Evolutionary conservation across 140 eudicot species (phyloP), one percentile per base, ranked within the genome.

Genomic region (Anethum foeniculum): DNA sequence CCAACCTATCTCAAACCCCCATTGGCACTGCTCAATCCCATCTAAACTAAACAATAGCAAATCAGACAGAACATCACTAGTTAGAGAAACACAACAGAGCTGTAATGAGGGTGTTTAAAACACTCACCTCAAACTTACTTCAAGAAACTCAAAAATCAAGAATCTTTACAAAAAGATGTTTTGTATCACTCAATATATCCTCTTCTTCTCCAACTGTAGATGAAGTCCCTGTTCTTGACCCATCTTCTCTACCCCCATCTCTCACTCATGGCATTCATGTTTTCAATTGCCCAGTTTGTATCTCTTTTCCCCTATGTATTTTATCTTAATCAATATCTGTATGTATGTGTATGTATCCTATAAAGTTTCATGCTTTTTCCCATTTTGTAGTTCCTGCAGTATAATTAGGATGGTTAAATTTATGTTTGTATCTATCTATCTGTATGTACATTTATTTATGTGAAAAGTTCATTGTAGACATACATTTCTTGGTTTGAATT

Each of bases 221-320:
- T 32, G 76, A 71, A 14, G 43, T 36, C 46, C 76, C 48, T 38
- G 10, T 46, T 41, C 34, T 83, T 84, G 78, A 68, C 34, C 74
- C 81, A 39, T 83, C 82, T 64, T 65, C 81, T 8, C 13, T 21
- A 21, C 13, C 90, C 38, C 38, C 38, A 34, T 34, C 38, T 15
- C 96, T 88, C 79, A 80, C 83, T 79, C 91, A 85, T 80, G 98
- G 98, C 78, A 82, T 93, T 86, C 98, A 93, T 34, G 94, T 89
- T 69, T 84, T 93, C 69, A 91, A 93, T 79, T 93, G 96, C 90
- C 94, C 94, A 38, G 94, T 93, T 85, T 85, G 82, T 56, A 44
- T 38, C 74, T 16, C 16, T 65, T 19, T 27, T 18, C 25, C 19
- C 18, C 30, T 14, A 10, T 65, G 21, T 14, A 6, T 16, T 56